phyloP scores from a whole-genome alignment of 2,329 filamentous ascomycete species.

The Amphichorda felina region DNA sequence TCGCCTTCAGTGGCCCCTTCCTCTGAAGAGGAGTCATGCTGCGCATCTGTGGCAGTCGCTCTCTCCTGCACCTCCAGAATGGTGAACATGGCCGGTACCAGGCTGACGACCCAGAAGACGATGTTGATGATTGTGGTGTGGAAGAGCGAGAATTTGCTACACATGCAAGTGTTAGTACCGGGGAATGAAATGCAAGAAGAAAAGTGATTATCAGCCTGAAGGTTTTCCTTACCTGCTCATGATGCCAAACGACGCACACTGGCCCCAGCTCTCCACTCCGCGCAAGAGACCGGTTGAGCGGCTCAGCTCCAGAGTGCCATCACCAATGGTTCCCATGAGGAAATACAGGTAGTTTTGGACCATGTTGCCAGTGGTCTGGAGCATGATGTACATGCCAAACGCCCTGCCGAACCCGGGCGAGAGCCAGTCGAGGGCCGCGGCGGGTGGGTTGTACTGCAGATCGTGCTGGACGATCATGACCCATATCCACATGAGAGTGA shows the following conservation, averaged over 20 bases:
- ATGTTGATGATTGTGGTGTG: too few relatives aligned
- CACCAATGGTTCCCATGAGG: slow-evolving; percentile 8
- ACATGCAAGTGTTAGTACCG: too few relatives aligned
- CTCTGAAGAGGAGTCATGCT: too few relatives aligned
- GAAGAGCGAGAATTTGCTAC: too few relatives aligned
- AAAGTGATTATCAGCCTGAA: too few relatives aligned
- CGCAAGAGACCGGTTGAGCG: slow-evolving; percentile 8
- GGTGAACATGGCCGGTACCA: too few relatives aligned
- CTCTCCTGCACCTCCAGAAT: too few relatives aligned
- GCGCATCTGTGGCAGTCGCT: too few relatives aligned
- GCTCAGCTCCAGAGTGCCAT: slow-evolving; percentile 9
- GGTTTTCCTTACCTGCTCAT: slow-evolving; percentile 1
- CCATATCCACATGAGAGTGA: slow-evolving; percentile 10
- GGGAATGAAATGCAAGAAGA: too few relatives aligned
- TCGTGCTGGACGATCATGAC: slow-evolving; percentile 10
- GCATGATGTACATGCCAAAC: slow-evolving; percentile 11
- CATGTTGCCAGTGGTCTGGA: slow-evolving; percentile 9
- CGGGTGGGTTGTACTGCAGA: slow-evolving; percentile 5
- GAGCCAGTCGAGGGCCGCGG: slow-evolving; percentile 8
- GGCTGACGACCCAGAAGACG: too few relatives aligned
- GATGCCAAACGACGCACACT: slow-evolving; percentile 11
- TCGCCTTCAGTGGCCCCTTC: too few relatives aligned
- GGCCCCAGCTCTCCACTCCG: slow-evolving; percentile 11
- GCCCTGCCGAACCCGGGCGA: slow-evolving; percentile 10
- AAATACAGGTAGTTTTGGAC: slow-evolving; percentile 5